Percentiles rank a stretch among this genome's conserved stretches.
These are phyloP conservation scores for Psilocybe tampanensis DNA, from an alignment of 768 basidiomycete species.

Conservation along the genomic window DNA sequence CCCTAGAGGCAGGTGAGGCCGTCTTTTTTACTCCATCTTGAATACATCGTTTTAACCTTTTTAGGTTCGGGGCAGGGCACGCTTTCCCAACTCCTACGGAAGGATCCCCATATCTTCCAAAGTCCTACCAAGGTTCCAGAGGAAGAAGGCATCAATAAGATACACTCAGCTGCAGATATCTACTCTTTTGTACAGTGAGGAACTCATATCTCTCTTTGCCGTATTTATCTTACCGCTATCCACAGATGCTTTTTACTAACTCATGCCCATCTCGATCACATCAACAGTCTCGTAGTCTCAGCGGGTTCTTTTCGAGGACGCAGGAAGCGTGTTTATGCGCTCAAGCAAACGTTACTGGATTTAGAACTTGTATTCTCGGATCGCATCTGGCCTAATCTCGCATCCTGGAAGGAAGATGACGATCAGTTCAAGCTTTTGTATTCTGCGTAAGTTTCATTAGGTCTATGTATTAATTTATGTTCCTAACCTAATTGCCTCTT, in stretches of 20 bases:
- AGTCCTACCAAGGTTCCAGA: constrained; percentile 20
- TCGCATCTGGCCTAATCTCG: constrained; percentile 85
- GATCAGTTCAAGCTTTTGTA: constrained; percentile 64
- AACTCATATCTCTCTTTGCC: background rate
- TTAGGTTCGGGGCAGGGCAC: constrained; percentile 88
- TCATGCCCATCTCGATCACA: constrained; percentile 92
- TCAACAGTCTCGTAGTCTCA: constrained; percentile 78
- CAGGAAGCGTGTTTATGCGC: constrained; percentile 65
- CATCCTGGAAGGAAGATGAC: constrained; percentile 69
- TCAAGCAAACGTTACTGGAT: constrained; percentile 63
- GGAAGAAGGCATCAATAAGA: constrained; percentile 19
- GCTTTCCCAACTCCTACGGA: constrained; percentile 58
- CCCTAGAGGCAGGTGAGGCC: constrained; percentile 82
- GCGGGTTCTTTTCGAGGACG: constrained; percentile 74
- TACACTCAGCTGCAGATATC: constrained; percentile 47
- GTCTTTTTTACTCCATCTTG: background rate
- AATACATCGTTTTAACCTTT: background rate
- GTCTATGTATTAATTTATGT: too few relatives aligned
- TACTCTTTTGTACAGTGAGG: constrained; percentile 56
- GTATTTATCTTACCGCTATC: background rate
- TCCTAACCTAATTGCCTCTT: background rate
- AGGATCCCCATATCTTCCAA: constrained; percentile 58
- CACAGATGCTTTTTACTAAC: constrained; percentile 81
- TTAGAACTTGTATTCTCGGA: constrained; percentile 76
- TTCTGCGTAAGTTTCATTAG: constrained; percentile 53